Evolutionary conservation across 1,139 yeast genomes (phyloP).

Genomic region (Suhomyces terraborum): DNA sequence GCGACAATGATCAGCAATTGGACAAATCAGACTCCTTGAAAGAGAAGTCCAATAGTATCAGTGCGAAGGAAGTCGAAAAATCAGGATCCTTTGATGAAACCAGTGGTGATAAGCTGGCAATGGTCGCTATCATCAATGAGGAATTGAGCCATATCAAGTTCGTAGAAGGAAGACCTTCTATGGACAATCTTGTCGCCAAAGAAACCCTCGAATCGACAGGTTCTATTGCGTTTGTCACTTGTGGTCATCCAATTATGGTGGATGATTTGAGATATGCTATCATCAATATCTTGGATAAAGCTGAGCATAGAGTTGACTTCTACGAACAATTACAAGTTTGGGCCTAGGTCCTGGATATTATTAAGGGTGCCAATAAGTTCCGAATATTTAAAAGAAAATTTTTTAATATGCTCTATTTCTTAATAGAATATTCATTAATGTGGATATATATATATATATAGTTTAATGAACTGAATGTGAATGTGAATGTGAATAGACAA

Average conservation of each 20-base stretch:
- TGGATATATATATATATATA: too few relatives aligned
- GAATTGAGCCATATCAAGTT: conserved; percentile 31
- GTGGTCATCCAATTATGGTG: conserved; percentile 58
- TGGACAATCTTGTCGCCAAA: conserved; percentile 27
- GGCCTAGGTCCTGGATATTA: conserved; percentile 28
- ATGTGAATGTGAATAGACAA: too few relatives aligned
- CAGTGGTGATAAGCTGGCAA: background rate
- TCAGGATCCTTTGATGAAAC: conserved; percentile 2
- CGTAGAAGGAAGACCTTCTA: conserved; percentile 36
- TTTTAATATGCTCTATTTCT: too few relatives aligned
- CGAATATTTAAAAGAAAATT: too few relatives aligned
- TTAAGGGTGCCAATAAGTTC: too few relatives aligned
- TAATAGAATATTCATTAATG: too few relatives aligned
- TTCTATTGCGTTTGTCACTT: conserved; percentile 47
- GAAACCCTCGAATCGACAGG: conserved; percentile 34
- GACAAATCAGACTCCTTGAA: conserved; percentile 15
- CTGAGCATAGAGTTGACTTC: conserved; percentile 45
- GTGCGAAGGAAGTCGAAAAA: conserved; percentile 5
- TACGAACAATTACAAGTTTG: conserved; percentile 48
- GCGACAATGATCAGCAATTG: conserved; percentile 5
- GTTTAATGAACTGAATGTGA: too few relatives aligned
- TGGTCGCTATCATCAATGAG: conserved; percentile 18
- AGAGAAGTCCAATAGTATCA: conserved; percentile 11
- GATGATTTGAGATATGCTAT: conserved; percentile 47
- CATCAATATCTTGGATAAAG: conserved; percentile 29